Base-by-base conservation (phyloP, 1,284 basidiomycete genomes). In the Pseudozyma sp. region DNA sequence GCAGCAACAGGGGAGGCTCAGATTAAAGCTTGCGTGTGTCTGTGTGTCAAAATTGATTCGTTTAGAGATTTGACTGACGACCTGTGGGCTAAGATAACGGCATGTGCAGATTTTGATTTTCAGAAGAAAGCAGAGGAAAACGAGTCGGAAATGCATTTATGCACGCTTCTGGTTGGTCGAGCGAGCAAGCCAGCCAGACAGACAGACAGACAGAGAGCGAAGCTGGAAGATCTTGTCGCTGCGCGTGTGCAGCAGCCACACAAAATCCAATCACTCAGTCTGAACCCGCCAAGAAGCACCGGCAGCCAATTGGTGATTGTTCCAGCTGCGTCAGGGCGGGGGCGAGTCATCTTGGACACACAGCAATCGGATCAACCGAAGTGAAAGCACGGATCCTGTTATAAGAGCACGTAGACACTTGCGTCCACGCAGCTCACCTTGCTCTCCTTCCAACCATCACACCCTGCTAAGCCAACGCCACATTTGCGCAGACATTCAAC, bases 181-280 rank as follows among this genome's bases (percentile, higher is more conserved):
- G 19, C 25, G 25, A 31, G 25, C 25, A 31, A 31, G 25, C 25
- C 25, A 31, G 25, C 3, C 25, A 31, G 25, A 31, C 25, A 31
- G 25, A 31, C 3, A 31, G 25, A 31, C 3, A 31, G 35, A 49
- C 19, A 21, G 45, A 34, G 25, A 34, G 25, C 25, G 25, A 34
- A 49, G 47, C 44, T 60, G 59, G 61, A 63, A 63, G 61, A 63
- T 63, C 61, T 56, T 48, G 51, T 40, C 53, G 59, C 59, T 31
- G 25, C 25, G 25, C 6, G 25, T 31, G 25, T 31, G 25, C 25
- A 31, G 25, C 25, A 31, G 25, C 25, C 25, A 31, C 25, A 31
- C 25, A 31, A 31, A 31, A 31, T 31, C 25, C 25, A 31, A 31
- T 31, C 25, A 31, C 3, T 31, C 25, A 31, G 25, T 31, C 25